A percentile compares a stretch with the other conserved stretches of the same genome.
Conservation (phyloP, 148 eudicot genomes). For the Rhododendron vialii region DNA sequence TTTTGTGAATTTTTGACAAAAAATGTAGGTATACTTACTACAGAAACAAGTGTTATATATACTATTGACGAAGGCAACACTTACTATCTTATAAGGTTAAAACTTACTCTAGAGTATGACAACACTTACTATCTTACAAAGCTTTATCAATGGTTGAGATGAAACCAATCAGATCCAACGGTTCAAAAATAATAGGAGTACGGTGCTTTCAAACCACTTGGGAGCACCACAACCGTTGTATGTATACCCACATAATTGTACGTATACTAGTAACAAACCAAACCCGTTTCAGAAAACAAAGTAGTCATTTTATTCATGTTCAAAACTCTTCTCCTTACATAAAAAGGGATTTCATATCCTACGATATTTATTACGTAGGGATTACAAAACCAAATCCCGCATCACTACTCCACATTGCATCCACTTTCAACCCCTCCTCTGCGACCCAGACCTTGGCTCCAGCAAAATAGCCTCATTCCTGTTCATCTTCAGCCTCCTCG, state of each 20-base stretch:
- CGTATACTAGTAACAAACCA: not conserved
- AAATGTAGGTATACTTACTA: too few relatives aligned
- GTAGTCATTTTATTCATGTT: not conserved
- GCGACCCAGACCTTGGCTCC: conserved; percentile 10
- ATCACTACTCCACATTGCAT: not conserved
- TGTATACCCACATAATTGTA: not conserved
- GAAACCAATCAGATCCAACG: too few relatives aligned
- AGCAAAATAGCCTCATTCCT: conserved; percentile 47
- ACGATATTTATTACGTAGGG: not conserved
- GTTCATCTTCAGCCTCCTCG: conserved; percentile 39
- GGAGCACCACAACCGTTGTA: too few relatives aligned
- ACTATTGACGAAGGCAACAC: too few relatives aligned
- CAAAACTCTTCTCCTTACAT: not conserved
- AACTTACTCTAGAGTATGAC: too few relatives aligned
- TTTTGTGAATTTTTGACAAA: too few relatives aligned
- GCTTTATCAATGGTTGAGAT: too few relatives aligned
- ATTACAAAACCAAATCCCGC: conserved; percentile 4
- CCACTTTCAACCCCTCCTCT: not conserved
- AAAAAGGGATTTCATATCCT: not conserved
- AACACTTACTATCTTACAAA: too few relatives aligned
- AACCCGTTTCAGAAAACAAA: not conserved
- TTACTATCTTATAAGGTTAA: too few relatives aligned
- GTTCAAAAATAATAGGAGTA: too few relatives aligned
- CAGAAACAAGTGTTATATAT: too few relatives aligned
- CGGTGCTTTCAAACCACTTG: too few relatives aligned